These are phyloP conservation scores for Metschnikowia rubicola DNA, from an alignment of 805 yeast genomes.

Conservation along the genomic window DNA sequence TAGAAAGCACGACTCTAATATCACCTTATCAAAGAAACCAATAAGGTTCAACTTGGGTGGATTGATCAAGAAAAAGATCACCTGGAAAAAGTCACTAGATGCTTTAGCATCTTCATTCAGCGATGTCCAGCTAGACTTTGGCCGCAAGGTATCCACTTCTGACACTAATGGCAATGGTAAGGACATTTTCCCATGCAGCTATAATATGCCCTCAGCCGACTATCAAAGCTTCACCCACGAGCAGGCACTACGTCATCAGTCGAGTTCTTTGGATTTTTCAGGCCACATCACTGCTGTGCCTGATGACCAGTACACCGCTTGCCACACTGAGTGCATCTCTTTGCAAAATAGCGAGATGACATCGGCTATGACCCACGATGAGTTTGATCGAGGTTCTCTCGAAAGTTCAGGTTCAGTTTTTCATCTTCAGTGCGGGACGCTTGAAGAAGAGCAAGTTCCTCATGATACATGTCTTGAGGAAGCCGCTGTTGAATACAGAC, in stretches of 20 bases:
- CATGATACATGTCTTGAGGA: conserved; percentile 59
- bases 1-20: conserved; percentile 13
- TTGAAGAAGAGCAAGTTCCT: conserved; percentile 12
- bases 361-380: conserved; percentile 17
- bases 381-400: conserved; percentile 12
- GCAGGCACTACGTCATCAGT: conserved; percentile 1
- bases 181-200: not conserved
- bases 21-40: conserved; percentile 10
- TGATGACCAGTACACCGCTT: conserved; percentile 22
- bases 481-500: conserved; percentile 75
- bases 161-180: not conserved
- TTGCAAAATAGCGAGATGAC: conserved; percentile 40
- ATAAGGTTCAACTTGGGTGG: conserved; percentile 19
- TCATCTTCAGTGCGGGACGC: not conserved
- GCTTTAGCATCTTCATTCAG: conserved; percentile 9
- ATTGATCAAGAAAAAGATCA: conserved; percentile 16
- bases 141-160: not conserved
- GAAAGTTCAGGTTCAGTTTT: conserved; percentile 1
- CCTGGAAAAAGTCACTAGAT: conserved; percentile 16
- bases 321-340: conserved; percentile 36
- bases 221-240: conserved; percentile 1
- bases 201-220: not conserved
- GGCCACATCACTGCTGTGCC: not conserved
- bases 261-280: conserved; percentile 1
- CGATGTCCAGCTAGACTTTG: conserved; percentile 7